phyloP scores from a whole-genome alignment of 2,329 filamentous ascomycete genomes.

The Sporothrix inflata region DNA sequence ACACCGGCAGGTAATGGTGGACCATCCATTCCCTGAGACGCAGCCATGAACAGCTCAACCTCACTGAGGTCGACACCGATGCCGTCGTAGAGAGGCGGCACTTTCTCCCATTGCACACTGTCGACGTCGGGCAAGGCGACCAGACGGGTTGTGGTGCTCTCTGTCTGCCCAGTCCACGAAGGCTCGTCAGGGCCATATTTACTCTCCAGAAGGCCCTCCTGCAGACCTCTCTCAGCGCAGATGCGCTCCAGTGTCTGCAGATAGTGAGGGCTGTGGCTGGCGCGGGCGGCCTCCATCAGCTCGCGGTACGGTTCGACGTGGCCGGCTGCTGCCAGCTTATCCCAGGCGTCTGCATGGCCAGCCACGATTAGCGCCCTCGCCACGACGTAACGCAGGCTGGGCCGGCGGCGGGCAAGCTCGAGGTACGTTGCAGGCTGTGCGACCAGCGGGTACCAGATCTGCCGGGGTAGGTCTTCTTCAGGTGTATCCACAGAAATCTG shows the following conservation, averaged over 20 bases:
- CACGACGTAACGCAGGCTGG: conserved; percentile 17
- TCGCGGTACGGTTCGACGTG: conserved; percentile 5
- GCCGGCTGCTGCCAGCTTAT: conserved; percentile 14
- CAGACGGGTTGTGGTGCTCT: background rate
- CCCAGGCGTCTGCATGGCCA: conserved; percentile 24
- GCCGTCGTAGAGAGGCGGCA: background rate
- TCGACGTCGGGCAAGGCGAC: background rate
- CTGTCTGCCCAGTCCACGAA: background rate
- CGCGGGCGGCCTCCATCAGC: conserved; percentile 13
- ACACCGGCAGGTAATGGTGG: background rate
- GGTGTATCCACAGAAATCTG: conserved; percentile 4
- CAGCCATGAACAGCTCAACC: background rate
- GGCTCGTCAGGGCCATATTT: background rate
- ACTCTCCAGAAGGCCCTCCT: background rate
- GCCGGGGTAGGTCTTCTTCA: conserved; percentile 18
- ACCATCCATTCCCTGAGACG: background rate
- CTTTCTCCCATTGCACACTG: background rate
- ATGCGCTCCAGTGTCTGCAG: conserved; percentile 9
- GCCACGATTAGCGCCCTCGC: conserved; percentile 30
- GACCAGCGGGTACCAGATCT: conserved; percentile 32
- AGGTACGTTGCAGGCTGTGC: conserved; percentile 9
- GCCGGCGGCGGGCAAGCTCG: conserved; percentile 24
- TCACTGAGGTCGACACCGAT: background rate
- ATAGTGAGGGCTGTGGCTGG: conserved; percentile 17
- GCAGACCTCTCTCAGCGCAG: background rate